A percentile compares a stretch with the other conserved stretches of the same genome.
Evolutionary conservation across 2,329 filamentous ascomycete species (phyloP).

Genomic region (Aquanectria penicillioides): DNA sequence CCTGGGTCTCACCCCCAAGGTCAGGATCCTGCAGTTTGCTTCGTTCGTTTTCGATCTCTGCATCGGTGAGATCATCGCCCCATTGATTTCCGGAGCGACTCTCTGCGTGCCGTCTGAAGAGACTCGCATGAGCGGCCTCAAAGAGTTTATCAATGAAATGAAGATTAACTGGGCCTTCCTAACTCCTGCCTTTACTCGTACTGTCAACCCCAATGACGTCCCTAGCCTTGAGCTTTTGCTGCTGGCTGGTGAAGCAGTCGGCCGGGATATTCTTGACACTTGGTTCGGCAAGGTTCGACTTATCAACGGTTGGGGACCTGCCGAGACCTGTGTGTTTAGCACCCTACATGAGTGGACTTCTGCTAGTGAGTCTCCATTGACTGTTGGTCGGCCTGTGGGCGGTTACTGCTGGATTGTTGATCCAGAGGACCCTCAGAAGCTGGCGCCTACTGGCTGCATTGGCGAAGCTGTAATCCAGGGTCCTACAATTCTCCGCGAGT

Average conservation of each 20-base stretch:
- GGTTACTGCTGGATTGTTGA: conserved; percentile 25
- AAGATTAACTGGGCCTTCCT: conserved; percentile 8
- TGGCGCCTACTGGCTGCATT: conserved; percentile 23
- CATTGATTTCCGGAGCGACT: conserved; percentile 26
- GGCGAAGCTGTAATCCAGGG: conserved; percentile 29
- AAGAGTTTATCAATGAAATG: conserved; percentile 23
- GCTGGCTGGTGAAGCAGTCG: conserved; percentile 22
- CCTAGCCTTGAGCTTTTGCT: conserved; percentile 11
- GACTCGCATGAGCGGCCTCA: conserved; percentile 24
- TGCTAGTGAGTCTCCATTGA: not conserved
- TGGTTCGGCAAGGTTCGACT: conserved; percentile 20
- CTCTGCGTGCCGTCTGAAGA: conserved; percentile 37
- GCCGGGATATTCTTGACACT: conserved; percentile 12
- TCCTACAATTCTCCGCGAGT: conserved; percentile 56
- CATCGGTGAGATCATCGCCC: conserved; percentile 30
- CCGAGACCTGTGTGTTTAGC: conserved; percentile 21
- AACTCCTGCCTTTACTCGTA: not conserved
- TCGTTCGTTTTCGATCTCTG: conserved; percentile 37
- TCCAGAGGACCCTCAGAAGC: conserved; percentile 1
- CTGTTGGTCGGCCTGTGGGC: conserved; percentile 22
- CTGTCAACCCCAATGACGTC: not conserved
- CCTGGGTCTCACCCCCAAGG: conserved; percentile 15
- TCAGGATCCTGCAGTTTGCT: conserved; percentile 31
- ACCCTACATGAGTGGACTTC: conserved; percentile 18
- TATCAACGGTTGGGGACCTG: conserved; percentile 26